Percentiles rank a stretch among this genome's conserved stretches.
Evolutionary conservation across 2,329 filamentous ascomycete species (phyloP).

Genomic region (Mycogone perniciosa): DNA sequence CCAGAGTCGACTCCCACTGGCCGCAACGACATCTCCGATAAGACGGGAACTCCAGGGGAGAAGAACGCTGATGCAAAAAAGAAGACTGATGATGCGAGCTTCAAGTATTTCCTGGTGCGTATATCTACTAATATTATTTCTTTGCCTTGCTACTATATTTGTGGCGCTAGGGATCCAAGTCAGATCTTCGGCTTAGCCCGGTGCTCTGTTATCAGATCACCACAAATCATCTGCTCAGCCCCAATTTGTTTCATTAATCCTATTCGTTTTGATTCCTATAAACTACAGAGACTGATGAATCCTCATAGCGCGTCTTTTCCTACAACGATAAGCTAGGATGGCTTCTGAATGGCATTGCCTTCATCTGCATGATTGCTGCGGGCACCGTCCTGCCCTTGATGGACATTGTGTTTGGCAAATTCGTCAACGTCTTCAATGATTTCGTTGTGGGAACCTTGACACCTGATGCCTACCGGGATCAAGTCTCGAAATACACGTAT

Average conservation of each 20-base stretch:
- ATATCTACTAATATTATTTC: not conserved
- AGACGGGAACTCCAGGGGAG: conserved; percentile 2
- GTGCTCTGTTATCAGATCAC: too few species aligned
- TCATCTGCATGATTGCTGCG: conserved; percentile 31
- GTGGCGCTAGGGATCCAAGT: not conserved
- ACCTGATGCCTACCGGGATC: conserved; percentile 40
- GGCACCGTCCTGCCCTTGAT: conserved; percentile 45
- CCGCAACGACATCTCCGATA: not conserved
- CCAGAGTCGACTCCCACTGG: too few species aligned
- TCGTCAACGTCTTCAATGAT: conserved; percentile 49
- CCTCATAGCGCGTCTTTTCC: conserved; percentile 28
- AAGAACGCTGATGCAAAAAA: conserved; percentile 3
- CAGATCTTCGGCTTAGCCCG: not conserved
- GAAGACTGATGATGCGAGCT: conserved; percentile 16
- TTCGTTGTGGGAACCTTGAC: conserved; percentile 43
- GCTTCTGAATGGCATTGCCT: conserved; percentile 29
- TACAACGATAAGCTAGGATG: conserved; percentile 35
- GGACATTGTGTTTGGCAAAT: conserved; percentile 52
- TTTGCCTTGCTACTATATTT: not conserved
- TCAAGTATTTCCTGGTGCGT: conserved; percentile 22
- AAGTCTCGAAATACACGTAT: conserved; percentile 41
- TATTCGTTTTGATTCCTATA: not conserved
- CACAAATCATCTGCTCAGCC: too few species aligned
- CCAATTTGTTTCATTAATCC: not conserved
- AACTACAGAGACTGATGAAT: not conserved